These are phyloP conservation scores for Francoa sonchifolia DNA, from an alignment of 441 rosid genomes.

Conservation along the genomic window DNA sequence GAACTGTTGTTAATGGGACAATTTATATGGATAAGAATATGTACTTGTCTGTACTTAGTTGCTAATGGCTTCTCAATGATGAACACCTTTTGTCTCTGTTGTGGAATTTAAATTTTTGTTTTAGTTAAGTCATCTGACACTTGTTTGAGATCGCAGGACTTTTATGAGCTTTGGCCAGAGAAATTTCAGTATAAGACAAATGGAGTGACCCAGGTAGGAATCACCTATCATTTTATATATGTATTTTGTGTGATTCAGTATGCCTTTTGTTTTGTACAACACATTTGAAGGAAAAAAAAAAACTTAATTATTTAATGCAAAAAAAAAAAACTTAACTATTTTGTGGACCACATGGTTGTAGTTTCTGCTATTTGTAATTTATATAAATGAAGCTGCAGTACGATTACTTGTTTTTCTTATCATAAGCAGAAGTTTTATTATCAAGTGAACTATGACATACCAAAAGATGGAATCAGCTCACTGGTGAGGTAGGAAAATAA, in stretches of 20 bases:
- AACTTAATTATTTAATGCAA: too few relatives aligned
- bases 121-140: background rate
- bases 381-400: too few relatives aligned
- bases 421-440: too few relatives aligned
- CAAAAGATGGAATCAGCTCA: too few relatives aligned
- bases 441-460: too few relatives aligned
- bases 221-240: background rate
- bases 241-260: background rate
- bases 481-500: too few relatives aligned
- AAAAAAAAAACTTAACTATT: too few relatives aligned
- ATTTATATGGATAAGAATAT: background rate
- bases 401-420: too few relatives aligned
- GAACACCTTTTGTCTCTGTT: background rate
- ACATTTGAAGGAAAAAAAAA: too few relatives aligned
- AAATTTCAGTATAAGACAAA: conserved; percentile 15
- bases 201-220: conserved; percentile 14
- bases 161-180: conserved; percentile 24
- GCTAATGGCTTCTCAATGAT: background rate
- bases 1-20: too few relatives aligned
- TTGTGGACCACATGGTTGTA: too few relatives aligned
- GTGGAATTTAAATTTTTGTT: background rate
- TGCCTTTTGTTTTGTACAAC: background rate
- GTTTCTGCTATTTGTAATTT: too few relatives aligned
- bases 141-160: conserved; percentile 28
- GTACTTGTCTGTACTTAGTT: background rate